Conservation (phyloP, 75 land plant genomes). For the Larix kaempferi region DNA sequence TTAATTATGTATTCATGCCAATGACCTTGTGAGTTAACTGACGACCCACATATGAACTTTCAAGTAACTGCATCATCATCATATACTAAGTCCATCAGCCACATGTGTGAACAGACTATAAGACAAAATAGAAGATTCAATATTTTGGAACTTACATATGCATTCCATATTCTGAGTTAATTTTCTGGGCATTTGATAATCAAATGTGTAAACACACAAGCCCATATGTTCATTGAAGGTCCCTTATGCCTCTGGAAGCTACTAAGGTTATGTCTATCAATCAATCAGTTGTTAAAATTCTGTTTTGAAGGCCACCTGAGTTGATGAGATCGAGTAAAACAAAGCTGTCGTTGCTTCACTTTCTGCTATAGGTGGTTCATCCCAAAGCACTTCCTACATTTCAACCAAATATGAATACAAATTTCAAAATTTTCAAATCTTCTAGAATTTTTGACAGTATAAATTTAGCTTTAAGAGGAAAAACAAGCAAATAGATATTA, state of each 20-base stretch:
- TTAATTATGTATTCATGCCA: too few species aligned
- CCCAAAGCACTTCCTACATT: slow-evolving; percentile 82
- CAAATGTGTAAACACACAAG: not conserved
- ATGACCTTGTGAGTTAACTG: too few species aligned
- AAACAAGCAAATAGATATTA: slow-evolving; percentile 1
- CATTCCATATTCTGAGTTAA: not conserved
- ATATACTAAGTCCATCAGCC: too few species aligned
- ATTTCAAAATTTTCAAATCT: not conserved
- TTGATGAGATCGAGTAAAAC: slow-evolving; percentile 91
- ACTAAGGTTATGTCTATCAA: not conserved
- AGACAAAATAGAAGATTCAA: too few species aligned
- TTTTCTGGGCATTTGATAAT: not conserved
- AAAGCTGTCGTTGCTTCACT: slow-evolving; percentile 76
- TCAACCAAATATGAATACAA: not conserved
- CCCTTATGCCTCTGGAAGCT: not conserved
- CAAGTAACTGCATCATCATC: too few species aligned
- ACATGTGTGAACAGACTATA: too few species aligned
- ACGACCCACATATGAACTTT: too few species aligned
- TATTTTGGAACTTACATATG: not conserved
- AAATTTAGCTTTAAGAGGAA: not conserved
- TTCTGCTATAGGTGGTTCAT: slow-evolving; percentile 75
- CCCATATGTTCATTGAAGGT: not conserved
- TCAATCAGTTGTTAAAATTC: slow-evolving; percentile 1
- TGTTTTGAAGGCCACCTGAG: slow-evolving; percentile 53
- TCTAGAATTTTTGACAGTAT: not conserved